These are phyloP conservation scores for Colletotrichum limetticola DNA, from an alignment of 2,329 filamentous ascomycete species.

Conservation along the genomic window DNA sequence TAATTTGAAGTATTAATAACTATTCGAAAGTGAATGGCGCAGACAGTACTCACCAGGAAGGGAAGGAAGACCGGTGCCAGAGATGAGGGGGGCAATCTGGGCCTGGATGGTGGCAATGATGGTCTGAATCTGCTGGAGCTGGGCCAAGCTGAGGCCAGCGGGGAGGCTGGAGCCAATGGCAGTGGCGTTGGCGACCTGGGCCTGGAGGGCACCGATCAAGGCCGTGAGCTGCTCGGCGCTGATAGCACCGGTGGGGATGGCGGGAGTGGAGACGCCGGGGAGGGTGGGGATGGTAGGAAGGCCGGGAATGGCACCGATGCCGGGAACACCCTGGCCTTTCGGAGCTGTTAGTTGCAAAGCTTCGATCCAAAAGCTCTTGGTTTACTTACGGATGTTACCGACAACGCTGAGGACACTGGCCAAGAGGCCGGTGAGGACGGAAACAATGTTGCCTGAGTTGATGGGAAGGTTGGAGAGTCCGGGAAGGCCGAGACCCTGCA, in stretches of 20 bases:
- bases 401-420: background rate
- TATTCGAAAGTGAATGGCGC: background rate
- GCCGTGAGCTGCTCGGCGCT: background rate
- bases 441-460: background rate
- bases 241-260: background rate
- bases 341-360: background rate
- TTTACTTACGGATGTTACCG: background rate
- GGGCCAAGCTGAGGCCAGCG: background rate
- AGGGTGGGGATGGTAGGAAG: background rate
- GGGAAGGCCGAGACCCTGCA: background rate
- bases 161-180: background rate
- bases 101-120: background rate
- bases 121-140: background rate
- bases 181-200: background rate
- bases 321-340: background rate
- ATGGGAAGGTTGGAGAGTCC: background rate
- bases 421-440: background rate
- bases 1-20: background rate
- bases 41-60: background rate
- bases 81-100: background rate
- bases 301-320: background rate
- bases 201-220: conserved; percentile 1
- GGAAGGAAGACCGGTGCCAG: background rate
- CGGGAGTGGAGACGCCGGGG: background rate
- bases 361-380: too few species aligned